Base-by-base conservation (phyloP, 2,329 filamentous ascomycete species). In the Trichoderma citrinoviride region DNA sequence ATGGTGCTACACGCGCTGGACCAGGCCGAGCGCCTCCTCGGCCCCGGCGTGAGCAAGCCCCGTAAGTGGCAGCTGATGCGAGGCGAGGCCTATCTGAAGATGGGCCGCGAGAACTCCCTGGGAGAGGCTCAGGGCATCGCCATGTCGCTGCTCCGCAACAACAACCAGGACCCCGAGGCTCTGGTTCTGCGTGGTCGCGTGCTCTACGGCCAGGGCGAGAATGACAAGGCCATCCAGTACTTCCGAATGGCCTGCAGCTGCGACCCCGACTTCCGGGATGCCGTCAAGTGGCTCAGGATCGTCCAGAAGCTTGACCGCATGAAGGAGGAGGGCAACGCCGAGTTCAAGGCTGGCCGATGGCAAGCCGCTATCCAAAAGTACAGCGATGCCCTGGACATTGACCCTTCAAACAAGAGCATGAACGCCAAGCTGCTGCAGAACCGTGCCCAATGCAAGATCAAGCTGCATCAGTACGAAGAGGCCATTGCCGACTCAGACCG, bases 351-450 rank as follows among this genome's bases (percentile, higher is more conserved):
- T 61, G 90, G 90, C 67, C 86, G 88, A 65, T 95, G 89, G 79
- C 87, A 91, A 73, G 82, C 87, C 60, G 95, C 95, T 29, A 88
- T 97, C 64, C 87, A 93, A 64, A 90, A 92, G 71, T 99, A 97
- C 79, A 88, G 88, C 3, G 82, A 89, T 67, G 94, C 94, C 50
- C 82, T 99, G 40, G 87, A 90, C 54, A 87, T 99, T 54, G 95
- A 99, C 76, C 90, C 93, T 0, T 76, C 83, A 62, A 98, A 98
- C 83, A 92, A 91, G 79, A 90, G 91, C 72, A 97, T 91, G 71
- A 98, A 98, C 78, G 90, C 94, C 21, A 98, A 98, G 83, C 87
- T 98, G 55, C 84, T 96, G 57, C 93, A 96, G 77, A 99, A 99
- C 82, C 86, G 95, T 67, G 95, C 95, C 0, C 84, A 96, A 72